Base-by-base conservation (phyloP, 371 early-diverging fungal genomes). In the Apophysomyces variabilis region DNA sequence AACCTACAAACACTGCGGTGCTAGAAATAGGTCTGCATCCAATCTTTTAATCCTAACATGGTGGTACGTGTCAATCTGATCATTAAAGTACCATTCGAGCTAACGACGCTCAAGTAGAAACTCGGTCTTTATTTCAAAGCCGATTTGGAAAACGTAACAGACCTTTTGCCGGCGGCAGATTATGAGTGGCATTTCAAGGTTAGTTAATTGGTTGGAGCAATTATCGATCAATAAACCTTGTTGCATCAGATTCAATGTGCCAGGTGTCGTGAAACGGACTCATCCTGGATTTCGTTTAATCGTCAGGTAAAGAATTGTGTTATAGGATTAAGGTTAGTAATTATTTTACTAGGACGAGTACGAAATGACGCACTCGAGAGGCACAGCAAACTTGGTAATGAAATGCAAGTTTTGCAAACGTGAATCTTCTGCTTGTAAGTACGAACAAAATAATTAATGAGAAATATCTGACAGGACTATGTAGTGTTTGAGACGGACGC, bases 401-500 rank as follows among this genome's bases (percentile, higher is more conserved):
- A 84, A 82, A 59, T 97, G 98, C 90, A 95, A 96, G 82, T 91
- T 91, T 66, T 97, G 98, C 84, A 92, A 89, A 66, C 88, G 91
- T 47, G 93, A 94, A 71, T 79, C 85, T 41, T 87, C 88, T 50
- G 89, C 90, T 13, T 82, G 90, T 90, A 84, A 80, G 84, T 65
- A 32, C 18, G 11, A 18, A 26, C 32, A 26, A 3, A 1, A 38
- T 35, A 47, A 13, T 36, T 38, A 1, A 46, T 35, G 38, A 35
- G 18, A 39, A 60, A 70, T 16, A 38, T 57, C 38, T n/a, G 39
- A 39, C 13, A 64, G 32, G 3, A 26, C 32, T 26, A 26, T 65
- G 0, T 76, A 89, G 90, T 87, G 62, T 85, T 91, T 56, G 83
- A 85, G 11, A 66, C 78, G 56, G 83, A 79, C 26, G 85, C 89